Evolutionary conservation across 352 stramenopile species (phyloP), one percentile per base, ranked within the genome.

Genomic region (Pythium vanterpoolii): DNA sequence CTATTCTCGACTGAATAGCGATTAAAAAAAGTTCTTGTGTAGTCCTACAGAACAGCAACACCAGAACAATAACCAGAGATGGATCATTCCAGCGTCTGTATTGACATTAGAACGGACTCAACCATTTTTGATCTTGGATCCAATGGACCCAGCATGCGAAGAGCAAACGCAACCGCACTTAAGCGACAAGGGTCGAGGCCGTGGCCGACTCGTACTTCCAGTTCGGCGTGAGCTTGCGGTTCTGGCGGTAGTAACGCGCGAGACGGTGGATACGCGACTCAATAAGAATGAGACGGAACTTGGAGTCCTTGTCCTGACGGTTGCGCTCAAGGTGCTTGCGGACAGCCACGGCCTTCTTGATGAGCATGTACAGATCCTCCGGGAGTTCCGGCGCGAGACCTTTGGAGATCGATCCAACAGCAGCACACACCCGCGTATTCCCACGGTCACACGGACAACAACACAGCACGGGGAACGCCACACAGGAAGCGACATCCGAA

Each of bases 281-380:
- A 72, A 99, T 98, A 40, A 99, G 89, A 97, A 99, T 99, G 39
- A 99, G 90, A 81, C 97, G 94, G 91, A 99, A 99, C 91, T 99
- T 99, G 74, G 96, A 98, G 86, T 99, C 97, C 87, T 99, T 99
- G 84, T 99, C 98, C 80, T 99, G 96, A 76, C 96, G 91, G 86
- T 99, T 99, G 68, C 94, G 86, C 81, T 99, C 97, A 53, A 99
- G 85, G 88, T 99, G 97, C 88, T 99, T 99, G 73, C 98, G 93
- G 36, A 99, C 96, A 71, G 96, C 90, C 68, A 99, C 98, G 57
- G 98, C 98, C 91, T 99, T 99, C 95, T 99, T 99, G 90, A 99
- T 99, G 54, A 99, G 89, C 93, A 98, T 99, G 94, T 99, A 99
- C 68, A 99, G 85, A 86, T 99, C 98, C 84, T 99, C 98, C 31